Evolutionary conservation across 495 filamentous ascomycete species (phyloP).

Genomic region (Penicillium waksmanii): DNA sequence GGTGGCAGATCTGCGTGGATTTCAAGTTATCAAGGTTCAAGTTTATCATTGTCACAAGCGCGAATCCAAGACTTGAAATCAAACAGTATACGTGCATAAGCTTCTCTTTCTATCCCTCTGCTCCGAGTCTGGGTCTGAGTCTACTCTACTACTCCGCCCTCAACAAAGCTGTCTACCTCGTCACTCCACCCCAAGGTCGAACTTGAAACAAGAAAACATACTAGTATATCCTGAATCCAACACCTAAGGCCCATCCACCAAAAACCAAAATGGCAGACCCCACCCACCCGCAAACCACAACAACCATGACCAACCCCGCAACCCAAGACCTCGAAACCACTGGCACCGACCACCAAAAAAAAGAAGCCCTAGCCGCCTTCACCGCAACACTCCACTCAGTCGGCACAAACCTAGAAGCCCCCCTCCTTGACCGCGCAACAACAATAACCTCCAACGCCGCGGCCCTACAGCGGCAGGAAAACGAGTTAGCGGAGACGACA

Average conservation of each 20-base stretch:
- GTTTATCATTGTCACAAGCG: too few relatives aligned
- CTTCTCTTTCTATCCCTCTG: too few relatives aligned
- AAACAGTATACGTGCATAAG: too few relatives aligned
- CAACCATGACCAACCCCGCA: not conserved
- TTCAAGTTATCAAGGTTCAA: too few relatives aligned
- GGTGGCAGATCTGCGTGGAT: constrained; percentile 18
- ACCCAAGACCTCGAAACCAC: constrained; percentile 7
- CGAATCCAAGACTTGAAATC: too few relatives aligned
- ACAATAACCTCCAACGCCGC: constrained; percentile 73
- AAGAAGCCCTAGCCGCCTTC: constrained; percentile 75
- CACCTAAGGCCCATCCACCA: not conserved
- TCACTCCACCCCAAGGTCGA: too few relatives aligned
- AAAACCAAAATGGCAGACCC: not conserved
- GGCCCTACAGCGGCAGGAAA: constrained; percentile 73
- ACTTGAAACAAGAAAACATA: too few relatives aligned
- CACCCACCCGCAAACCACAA: not conserved
- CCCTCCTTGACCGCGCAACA: constrained; percentile 73
- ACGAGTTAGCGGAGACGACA: constrained; percentile 66
- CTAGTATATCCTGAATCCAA: not conserved
- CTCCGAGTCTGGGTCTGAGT: too few relatives aligned
- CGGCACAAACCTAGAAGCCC: constrained; percentile 65
- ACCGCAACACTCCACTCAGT: constrained; percentile 78
- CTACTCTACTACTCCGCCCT: too few relatives aligned
- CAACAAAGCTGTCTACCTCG: too few relatives aligned
- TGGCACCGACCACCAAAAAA: constrained; percentile 26